These are phyloP conservation scores for Kurtzmaniella quercitrusa DNA, from an alignment of 1,139 yeast species.

Conservation along the genomic window DNA sequence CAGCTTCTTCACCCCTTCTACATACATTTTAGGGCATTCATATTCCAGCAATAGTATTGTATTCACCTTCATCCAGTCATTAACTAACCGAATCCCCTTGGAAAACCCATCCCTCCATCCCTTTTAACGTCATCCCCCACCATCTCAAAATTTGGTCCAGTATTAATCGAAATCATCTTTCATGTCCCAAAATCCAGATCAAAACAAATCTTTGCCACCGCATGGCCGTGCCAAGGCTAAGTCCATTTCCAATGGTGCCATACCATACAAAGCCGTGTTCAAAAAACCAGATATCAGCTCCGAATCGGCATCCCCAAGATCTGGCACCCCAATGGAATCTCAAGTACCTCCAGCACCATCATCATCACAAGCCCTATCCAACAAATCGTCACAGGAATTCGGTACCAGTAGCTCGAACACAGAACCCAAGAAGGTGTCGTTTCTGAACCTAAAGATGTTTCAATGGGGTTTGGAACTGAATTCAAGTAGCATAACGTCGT, in stretches of 20 bases:
- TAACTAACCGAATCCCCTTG: too few relatives aligned
- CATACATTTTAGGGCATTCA: too few relatives aligned
- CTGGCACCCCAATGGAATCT: slow-evolving; percentile 1
- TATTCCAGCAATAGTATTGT: too few relatives aligned
- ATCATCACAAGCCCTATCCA: slow-evolving; percentile 5
- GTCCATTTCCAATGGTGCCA: slow-evolving; percentile 11
- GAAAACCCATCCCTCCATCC: too few relatives aligned
- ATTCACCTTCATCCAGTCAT: too few relatives aligned
- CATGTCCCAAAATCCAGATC: neutral
- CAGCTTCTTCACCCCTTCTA: too few relatives aligned
- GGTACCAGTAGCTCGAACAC: slow-evolving; percentile 1
- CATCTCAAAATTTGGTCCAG: too few relatives aligned
- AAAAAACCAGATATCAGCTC: neutral
- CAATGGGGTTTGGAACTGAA: slow-evolving; percentile 3
- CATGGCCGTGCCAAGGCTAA: slow-evolving; percentile 9
- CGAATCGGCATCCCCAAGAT: neutral
- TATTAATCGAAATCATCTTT: too few relatives aligned
- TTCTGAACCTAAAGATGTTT: slow-evolving; percentile 3
- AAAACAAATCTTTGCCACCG: neutral
- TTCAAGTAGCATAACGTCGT: slow-evolving; percentile 7
- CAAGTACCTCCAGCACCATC: too few relatives aligned
- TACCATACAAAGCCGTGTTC: slow-evolving; percentile 7
- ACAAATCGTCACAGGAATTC: slow-evolving; percentile 5
- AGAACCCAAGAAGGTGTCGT: slow-evolving; percentile 6
- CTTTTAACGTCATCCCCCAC: too few relatives aligned